Base-by-base conservation (phyloP, 176 grass and related monocot genomes). In the Eleusine indica region DNA sequence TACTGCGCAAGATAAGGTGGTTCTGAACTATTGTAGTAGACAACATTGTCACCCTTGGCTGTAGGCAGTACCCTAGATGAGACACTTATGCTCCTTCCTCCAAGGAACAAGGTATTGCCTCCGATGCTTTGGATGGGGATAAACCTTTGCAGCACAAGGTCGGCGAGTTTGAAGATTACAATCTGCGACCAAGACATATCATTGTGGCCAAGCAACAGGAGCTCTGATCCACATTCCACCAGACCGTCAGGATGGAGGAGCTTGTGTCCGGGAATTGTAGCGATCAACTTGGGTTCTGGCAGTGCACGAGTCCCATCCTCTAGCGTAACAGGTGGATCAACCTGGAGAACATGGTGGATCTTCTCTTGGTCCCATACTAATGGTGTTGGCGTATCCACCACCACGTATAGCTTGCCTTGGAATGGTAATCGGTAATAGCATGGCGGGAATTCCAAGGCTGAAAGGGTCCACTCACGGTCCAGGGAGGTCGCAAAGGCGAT, bases 111-210 rank as follows among this genome's bases (percentile, higher is more conserved):
- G 21, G 30, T 6, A 47, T 72, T 71, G 9, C 19, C 83, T 21
- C 75, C 14, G 14, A 85, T 85, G 67, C 35, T 19, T 4, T 69
- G 49, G 14, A 47, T 2, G 6, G 83, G 54, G 21, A 60, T 51
- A 77, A 85, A 78, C 32, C 15, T 71, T 71, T 70, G 28, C 42
- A 51, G 44, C 18, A 64, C 13, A 47, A 85, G 75, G 75, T 71
- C 66, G 16, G 54, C 9, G 7, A 78, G 75, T 18, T 57, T 78
- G 21, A 14, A 85, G 28, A 85, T 43, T 17, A 71, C 25, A 29
- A 71, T 37, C 13, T 9, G 29, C 7, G 53, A 85, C 44, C 1
- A 1, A 1, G 0, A 16, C 19, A 3, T 0, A 15, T 39, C 6
- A 1, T 48, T 37, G 0, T 51, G 41, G 43, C 28, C 42, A 51